A percentile compares a stretch with the other conserved stretches of the same genome.
Conservation (phyloP, 371 early-diverging fungal species). For the Lichtheimia ramosa region DNA sequence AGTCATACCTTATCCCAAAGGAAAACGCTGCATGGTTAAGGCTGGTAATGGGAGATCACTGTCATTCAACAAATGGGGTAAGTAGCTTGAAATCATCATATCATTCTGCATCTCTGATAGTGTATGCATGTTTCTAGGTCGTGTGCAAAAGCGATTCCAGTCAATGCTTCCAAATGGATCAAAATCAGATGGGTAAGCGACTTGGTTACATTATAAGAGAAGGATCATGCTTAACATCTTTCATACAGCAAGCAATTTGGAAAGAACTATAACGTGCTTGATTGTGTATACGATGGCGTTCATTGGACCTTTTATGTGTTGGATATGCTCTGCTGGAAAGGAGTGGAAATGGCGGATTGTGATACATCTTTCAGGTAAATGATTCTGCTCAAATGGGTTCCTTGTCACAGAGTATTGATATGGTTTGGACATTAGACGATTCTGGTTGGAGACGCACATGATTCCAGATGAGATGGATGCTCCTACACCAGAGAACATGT, state of each 20-base stretch:
- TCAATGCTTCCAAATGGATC: conserved; percentile 63
- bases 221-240: too few species aligned
- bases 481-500: conserved; percentile 27
- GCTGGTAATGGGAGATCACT: conserved; percentile 51
- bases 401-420: background rate
- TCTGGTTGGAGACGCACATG: conserved; percentile 60
- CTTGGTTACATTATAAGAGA: background rate
- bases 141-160: conserved; percentile 47
- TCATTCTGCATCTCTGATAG: background rate
- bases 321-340: conserved; percentile 69
- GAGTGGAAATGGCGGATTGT: conserved; percentile 62
- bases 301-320: conserved; percentile 62
- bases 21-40: conserved; percentile 62
- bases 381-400: background rate
- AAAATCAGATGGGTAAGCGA: conserved; percentile 9
- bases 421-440: conserved; percentile 31
- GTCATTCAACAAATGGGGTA: conserved; percentile 37
- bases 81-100: background rate
- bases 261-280: conserved; percentile 56
- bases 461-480: conserved; percentile 44
- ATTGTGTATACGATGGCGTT: conserved; percentile 59
- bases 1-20: conserved; percentile 55
- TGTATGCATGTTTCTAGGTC: conserved; percentile 15
- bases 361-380: conserved; percentile 59
- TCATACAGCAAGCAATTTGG: background rate